Conservation (phyloP, 192 early-diverging fungal genomes). For the Coemansia sp. region DNA sequence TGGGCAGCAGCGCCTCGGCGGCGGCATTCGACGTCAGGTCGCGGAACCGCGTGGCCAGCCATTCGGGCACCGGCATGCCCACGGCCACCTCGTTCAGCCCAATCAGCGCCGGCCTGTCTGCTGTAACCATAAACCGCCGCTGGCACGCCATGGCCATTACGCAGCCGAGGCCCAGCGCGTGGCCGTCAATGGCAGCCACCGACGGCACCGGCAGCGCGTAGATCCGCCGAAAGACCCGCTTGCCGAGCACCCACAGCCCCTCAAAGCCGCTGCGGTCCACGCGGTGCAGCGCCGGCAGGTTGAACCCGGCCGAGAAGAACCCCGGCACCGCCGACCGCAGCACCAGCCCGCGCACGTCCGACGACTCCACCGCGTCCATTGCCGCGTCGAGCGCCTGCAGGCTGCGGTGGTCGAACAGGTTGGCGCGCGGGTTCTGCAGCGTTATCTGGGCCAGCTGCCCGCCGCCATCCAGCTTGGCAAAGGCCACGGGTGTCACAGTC, state of each 20-base stretch:
- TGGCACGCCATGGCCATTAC: slow-evolving; percentile 35
- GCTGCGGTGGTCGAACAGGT: slow-evolving; percentile 19
- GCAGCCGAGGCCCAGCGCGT: slow-evolving; percentile 5
- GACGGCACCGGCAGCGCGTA: slow-evolving; percentile 32
- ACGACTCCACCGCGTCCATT: slow-evolving; percentile 14
- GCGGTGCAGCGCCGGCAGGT: slow-evolving; percentile 12
- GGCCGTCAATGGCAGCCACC: slow-evolving; percentile 24
- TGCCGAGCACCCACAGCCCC: slow-evolving; percentile 15
- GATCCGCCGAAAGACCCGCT: slow-evolving; percentile 28
- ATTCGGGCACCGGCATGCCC: slow-evolving; percentile 35
- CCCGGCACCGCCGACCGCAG: slow-evolving; percentile 17
- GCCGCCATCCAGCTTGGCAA: not conserved
- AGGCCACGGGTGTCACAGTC: not conserved
- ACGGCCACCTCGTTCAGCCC: slow-evolving; percentile 43
- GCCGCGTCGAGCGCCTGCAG: slow-evolving; percentile 20
- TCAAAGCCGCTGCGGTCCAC: slow-evolving; percentile 15
- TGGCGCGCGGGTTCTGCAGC: slow-evolving; percentile 27
- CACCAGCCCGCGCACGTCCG: slow-evolving; percentile 24
- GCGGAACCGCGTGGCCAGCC: slow-evolving; percentile 36
- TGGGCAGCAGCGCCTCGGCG: slow-evolving; percentile 28
- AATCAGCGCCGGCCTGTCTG: slow-evolving; percentile 3
- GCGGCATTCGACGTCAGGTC: slow-evolving; percentile 16
- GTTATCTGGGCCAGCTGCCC: slow-evolving; percentile 27
- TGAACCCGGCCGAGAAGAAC: slow-evolving; percentile 40
- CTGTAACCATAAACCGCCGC: slow-evolving; percentile 23